Percentiles rank a stretch among this genome's conserved stretches.
These are phyloP conservation scores for Athelia psychrophila DNA, from an alignment of 1,284 basidiomycete species.

Conservation along the genomic window DNA sequence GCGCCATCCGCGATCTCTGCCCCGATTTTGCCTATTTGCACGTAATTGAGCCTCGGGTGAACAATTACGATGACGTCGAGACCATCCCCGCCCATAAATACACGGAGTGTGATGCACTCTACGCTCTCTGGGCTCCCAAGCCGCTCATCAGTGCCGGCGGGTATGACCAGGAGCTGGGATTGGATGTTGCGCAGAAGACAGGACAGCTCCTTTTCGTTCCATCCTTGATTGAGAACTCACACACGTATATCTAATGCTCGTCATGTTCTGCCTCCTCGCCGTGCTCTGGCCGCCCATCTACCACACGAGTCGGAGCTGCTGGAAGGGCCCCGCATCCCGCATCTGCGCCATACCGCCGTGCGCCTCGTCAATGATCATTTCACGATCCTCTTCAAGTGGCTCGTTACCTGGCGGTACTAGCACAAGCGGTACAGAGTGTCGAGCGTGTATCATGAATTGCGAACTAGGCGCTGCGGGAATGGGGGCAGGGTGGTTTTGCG, in stretches of 20 bases:
- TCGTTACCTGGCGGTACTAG: conserved; percentile 40
- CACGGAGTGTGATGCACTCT: no score
- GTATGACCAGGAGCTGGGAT: no score
- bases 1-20: no score
- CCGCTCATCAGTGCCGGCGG: no score
- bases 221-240: no score
- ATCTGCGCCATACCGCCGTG: conserved; percentile 31
- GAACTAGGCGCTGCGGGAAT: conserved; percentile 34
- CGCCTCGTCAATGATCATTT: conserved; percentile 27
- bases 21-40: no score
- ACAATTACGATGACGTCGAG: no score
- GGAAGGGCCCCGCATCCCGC: conserved; percentile 29
- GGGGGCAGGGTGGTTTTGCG: conserved; percentile 41
- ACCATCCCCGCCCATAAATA: no score
- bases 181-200: no score
- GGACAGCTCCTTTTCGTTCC: no score
- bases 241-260: conserved; percentile 35
- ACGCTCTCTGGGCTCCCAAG: no score
- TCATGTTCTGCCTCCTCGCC: conserved; percentile 29
- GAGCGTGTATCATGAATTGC: conserved; percentile 42
- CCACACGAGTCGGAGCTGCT: conserved; percentile 29
- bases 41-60: no score
- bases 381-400: conserved; percentile 42
- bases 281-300: conserved; percentile 24
- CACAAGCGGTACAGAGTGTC: conserved; percentile 36